Percentiles rank a stretch among this genome's conserved stretches.
Conservation (phyloP, 2,329 filamentous ascomycete species). For the Colletotrichum cuscutae region DNA sequence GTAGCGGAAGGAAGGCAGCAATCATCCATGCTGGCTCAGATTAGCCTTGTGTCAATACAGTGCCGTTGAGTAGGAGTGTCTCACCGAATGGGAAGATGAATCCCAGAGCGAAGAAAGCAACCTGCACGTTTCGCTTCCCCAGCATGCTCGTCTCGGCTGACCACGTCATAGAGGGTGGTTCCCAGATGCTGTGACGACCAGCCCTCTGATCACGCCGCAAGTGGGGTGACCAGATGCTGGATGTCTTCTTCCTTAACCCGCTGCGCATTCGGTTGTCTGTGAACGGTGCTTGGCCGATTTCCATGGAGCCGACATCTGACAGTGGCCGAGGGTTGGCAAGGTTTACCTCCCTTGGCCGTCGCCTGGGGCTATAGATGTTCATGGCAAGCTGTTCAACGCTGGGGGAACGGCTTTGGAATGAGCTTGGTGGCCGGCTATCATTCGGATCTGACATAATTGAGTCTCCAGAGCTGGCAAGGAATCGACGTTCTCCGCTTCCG, state of each 20-base stretch:
- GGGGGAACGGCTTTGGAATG: conserved; percentile 59
- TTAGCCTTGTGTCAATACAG: conserved; percentile 31
- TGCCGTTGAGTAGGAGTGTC: conserved; percentile 39
- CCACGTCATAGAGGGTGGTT: conserved; percentile 77
- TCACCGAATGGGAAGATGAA: conserved; percentile 81
- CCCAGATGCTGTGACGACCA: conserved; percentile 73
- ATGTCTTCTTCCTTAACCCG: conserved; percentile 58
- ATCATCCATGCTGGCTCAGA: conserved; percentile 76
- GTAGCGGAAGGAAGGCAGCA: conserved; percentile 79
- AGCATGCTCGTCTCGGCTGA: conserved; percentile 68
- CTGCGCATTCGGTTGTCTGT: conserved; percentile 41
- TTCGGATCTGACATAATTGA: conserved; percentile 57
- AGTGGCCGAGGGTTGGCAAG: conserved; percentile 41
- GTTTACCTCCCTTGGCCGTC: conserved; percentile 51
- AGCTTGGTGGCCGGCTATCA: conserved; percentile 59
- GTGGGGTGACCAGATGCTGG: conserved; percentile 80
- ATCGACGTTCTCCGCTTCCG: conserved; percentile 70
- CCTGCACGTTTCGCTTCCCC: conserved; percentile 77
- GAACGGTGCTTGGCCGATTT: conserved; percentile 48
- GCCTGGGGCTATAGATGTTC: conserved; percentile 57
- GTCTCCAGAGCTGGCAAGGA: conserved; percentile 59
- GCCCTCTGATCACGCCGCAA: conserved; percentile 71
- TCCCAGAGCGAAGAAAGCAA: conserved; percentile 78
- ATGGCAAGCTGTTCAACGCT: conserved; percentile 59
- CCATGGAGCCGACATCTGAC: conserved; percentile 53